Base-by-base conservation (phyloP, 2,329 filamentous ascomycete genomes). In the Penicillium digitatum region DNA sequence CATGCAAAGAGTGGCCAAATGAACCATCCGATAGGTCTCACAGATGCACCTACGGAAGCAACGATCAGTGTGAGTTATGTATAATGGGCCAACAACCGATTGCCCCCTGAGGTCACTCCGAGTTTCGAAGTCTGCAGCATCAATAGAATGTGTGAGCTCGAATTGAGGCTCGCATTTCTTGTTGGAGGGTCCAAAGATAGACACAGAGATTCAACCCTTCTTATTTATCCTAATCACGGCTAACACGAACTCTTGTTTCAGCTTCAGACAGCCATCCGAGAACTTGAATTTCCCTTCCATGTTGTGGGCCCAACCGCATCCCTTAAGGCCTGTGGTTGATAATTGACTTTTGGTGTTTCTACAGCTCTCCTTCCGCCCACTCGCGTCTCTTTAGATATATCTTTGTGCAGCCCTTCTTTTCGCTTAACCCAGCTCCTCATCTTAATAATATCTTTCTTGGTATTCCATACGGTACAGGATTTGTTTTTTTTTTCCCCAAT, bases 111-210 rank as follows among this genome's bases (percentile, higher is more conserved):
- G 27, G 26, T 59, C 20, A 57, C 58, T 1, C 44, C 61, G 2
- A 58, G 45, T 3, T 63, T 63, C 22, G 61, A 62, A 43, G 60
- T 57, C 3, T 62, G 61, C 26, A 63, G 61, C 50, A 47, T 63
- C 38, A 55, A 54, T 20, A 58, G 58, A 18, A 58, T 32, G 16
- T 61, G 61, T 35, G 46, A 48, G 34, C 47, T 63, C 4, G 47
- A 55, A 31, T 18, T 63, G 0, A 34, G 54, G 27, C 56, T 63
- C 10, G 61, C 58, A 3, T 48, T 63, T 43, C 22, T 45, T 8
- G 52, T 60, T 50, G 51, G 54, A 3, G 26, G 29, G 3, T 24
- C 9, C 5, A 57, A 57, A 57, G 42, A 60, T 62, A 35, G 46
- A 48, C 42, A 27, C 18, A 20, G 31, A 47, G 11, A 3, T 14